Evolutionary conservation across 768 basidiomycete species (phyloP).

Genomic region (Podaxis sp.): DNA sequence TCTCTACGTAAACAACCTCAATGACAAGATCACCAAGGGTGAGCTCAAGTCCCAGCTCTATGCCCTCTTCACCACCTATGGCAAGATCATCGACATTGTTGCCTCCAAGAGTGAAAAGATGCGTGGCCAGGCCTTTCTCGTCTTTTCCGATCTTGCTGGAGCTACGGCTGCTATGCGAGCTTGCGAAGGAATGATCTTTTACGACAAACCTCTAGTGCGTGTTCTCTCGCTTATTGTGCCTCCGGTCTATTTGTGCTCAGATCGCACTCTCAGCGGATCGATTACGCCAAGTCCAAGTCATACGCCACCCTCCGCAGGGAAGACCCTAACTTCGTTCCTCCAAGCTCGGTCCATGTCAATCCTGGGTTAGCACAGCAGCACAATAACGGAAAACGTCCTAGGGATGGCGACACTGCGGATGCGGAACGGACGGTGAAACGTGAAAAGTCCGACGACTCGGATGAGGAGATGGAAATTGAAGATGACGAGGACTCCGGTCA

Average conservation of each 20-base stretch:
- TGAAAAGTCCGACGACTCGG: slow-evolving; percentile 56
- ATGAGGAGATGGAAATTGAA: slow-evolving; percentile 90
- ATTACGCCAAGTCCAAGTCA: slow-evolving; percentile 87
- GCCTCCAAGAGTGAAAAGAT: slow-evolving; percentile 82
- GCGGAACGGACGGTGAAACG: slow-evolving; percentile 60
- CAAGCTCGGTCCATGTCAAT: slow-evolving; percentile 59
- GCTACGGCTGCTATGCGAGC: slow-evolving; percentile 92
- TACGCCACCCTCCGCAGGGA: slow-evolving; percentile 76
- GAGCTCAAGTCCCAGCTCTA: slow-evolving; percentile 82
- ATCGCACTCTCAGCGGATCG: slow-evolving; percentile 61
- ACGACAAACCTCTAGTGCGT: slow-evolving; percentile 87
- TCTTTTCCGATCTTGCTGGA: slow-evolving; percentile 86
- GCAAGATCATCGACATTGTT: slow-evolving; percentile 89
- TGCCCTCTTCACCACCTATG: slow-evolving; percentile 89
- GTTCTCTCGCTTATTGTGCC: slow-evolving; percentile 5
- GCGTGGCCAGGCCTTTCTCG: slow-evolving; percentile 94
- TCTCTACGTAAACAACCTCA: slow-evolving; percentile 90
- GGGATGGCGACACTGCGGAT: slow-evolving; percentile 57
- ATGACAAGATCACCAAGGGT: slow-evolving; percentile 88
- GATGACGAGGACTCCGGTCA: slow-evolving; percentile 78
- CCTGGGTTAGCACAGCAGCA: slow-evolving; percentile 30
- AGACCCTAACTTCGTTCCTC: slow-evolving; percentile 78
- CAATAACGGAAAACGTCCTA: slow-evolving; percentile 53
- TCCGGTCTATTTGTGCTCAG: slow-evolving; percentile 3
- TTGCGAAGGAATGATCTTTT: slow-evolving; percentile 90